Percentiles rank a stretch among this genome's conserved stretches.
phyloP scores from a whole-genome alignment of 179 eudicot genomes.

The Heliamphora pulchella region DNA sequence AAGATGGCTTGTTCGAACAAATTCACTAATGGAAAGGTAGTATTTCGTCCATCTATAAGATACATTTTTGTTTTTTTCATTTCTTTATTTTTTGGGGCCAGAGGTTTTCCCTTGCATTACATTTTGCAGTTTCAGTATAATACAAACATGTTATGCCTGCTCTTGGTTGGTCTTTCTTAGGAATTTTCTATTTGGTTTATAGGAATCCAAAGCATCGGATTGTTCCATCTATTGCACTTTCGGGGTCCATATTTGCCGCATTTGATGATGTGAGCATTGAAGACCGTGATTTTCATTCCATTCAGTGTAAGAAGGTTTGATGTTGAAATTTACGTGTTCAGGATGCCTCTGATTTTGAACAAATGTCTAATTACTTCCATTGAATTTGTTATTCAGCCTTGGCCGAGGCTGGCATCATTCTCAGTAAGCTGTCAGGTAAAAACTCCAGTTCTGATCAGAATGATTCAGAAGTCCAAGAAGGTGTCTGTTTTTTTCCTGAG shows the following conservation, averaged over 20 bases:
- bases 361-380: slow-evolving; percentile 15
- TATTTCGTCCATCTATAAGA: neutral
- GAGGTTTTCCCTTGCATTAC: neutral
- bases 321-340: slow-evolving; percentile 2
- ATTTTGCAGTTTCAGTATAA: neutral
- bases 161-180: slow-evolving; percentile 14
- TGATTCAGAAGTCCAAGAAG: slow-evolving; percentile 22
- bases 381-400: slow-evolving; percentile 45
- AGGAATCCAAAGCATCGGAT: slow-evolving; percentile 72
- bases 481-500: slow-evolving; percentile 55
- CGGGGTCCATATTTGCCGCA: slow-evolving; percentile 58
- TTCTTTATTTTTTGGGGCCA: too few relatives aligned
- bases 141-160: neutral
- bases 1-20: slow-evolving; percentile 71
- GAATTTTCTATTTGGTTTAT: slow-evolving; percentile 11
- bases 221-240: slow-evolving; percentile 43
- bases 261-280: slow-evolving; percentile 55
- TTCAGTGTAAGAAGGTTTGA: slow-evolving; percentile 53
- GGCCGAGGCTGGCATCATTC: slow-evolving; percentile 75
- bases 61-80: too few relatives aligned
- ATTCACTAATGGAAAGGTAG: slow-evolving; percentile 81
- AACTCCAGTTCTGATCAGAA: slow-evolving; percentile 14
- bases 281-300: slow-evolving; percentile 72
- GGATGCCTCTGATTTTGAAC: neutral
- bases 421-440: slow-evolving; percentile 53